A percentile compares a stretch with the other conserved stretches of the same genome.
These are phyloP conservation scores for Leccinum fibrillosum DNA, from an alignment of 768 basidiomycete genomes.

Conservation along the genomic window DNA sequence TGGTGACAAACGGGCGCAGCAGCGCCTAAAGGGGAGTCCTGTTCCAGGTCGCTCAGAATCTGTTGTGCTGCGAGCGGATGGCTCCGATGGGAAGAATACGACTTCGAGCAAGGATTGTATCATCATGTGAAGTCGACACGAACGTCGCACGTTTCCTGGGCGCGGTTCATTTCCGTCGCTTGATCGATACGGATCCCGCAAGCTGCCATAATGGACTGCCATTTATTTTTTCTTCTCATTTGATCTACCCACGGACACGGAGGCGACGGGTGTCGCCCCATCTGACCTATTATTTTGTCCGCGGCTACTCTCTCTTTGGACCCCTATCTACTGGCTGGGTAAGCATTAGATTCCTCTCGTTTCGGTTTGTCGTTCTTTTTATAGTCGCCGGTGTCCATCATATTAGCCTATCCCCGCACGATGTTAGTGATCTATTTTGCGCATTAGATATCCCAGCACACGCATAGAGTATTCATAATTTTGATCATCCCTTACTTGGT, in stretches of 20 bases:
- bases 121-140: slow-evolving; percentile 61
- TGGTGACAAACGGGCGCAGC: slow-evolving; percentile 90
- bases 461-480: slow-evolving; percentile 15
- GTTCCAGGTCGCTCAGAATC: slow-evolving; percentile 60
- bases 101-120: slow-evolving; percentile 73
- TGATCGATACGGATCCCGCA: neutral
- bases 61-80: slow-evolving; percentile 54
- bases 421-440: slow-evolving; percentile 14
- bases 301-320: slow-evolving; percentile 4
- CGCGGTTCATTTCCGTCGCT: slow-evolving; percentile 14
- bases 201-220: neutral
- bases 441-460: slow-evolving; percentile 21
- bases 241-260: slow-evolving; percentile 18
- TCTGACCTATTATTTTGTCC: slow-evolving; percentile 2
- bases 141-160: slow-evolving; percentile 4
- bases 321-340: slow-evolving; percentile 2
- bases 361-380: slow-evolving; percentile 9
- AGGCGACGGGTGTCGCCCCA: neutral
- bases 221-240: neutral
- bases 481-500: neutral
- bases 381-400: neutral
- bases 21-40: slow-evolving; percentile 68
- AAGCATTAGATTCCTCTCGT: neutral
- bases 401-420: slow-evolving; percentile 4
- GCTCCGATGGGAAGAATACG: slow-evolving; percentile 45